These are phyloP conservation scores for Globisporangium ultimum DNA, from an alignment of 352 stramenopile species.

Conservation along the genomic window DNA sequence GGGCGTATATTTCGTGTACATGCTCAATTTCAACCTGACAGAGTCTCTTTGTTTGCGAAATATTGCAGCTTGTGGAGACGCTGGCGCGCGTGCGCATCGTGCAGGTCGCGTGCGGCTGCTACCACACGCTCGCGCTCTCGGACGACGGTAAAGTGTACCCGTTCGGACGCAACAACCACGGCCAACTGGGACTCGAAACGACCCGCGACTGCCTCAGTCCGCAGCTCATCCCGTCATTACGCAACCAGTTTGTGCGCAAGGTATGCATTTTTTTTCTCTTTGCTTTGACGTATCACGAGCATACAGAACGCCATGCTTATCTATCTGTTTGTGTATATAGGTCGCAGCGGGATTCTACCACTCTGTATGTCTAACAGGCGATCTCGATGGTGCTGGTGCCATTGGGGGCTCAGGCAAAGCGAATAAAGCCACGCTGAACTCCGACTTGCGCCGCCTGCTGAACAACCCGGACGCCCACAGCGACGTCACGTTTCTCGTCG, in stretches of 20 bases:
- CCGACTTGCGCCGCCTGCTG: slow-evolving; percentile 74
- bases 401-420: neutral
- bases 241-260: slow-evolving; percentile 57
- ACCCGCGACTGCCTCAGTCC: slow-evolving; percentile 67
- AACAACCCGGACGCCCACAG: slow-evolving; percentile 75
- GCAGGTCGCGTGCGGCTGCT: slow-evolving; percentile 82
- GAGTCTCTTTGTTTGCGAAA: neutral
- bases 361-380: slow-evolving; percentile 59
- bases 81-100: slow-evolving; percentile 54
- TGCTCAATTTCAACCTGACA: too few relatives aligned
- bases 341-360: slow-evolving; percentile 93
- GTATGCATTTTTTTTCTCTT: slow-evolving; percentile 17
- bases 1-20: neutral
- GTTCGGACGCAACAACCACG: slow-evolving; percentile 93
- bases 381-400: too few relatives aligned
- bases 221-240: slow-evolving; percentile 66
- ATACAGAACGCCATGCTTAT: too few relatives aligned
- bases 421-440: slow-evolving; percentile 40
- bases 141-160: slow-evolving; percentile 88
- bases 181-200: slow-evolving; percentile 85
- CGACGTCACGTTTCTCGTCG: slow-evolving; percentile 83
- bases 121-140: slow-evolving; percentile 80
- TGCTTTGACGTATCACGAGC: too few relatives aligned
- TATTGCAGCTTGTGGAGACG: slow-evolving; percentile 41
- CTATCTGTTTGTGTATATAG: slow-evolving; percentile 19